Evolutionary conservation across 169 alveolate species (phyloP), one percentile per base, ranked within the genome.

Genomic region (Neospora caninum): DNA sequence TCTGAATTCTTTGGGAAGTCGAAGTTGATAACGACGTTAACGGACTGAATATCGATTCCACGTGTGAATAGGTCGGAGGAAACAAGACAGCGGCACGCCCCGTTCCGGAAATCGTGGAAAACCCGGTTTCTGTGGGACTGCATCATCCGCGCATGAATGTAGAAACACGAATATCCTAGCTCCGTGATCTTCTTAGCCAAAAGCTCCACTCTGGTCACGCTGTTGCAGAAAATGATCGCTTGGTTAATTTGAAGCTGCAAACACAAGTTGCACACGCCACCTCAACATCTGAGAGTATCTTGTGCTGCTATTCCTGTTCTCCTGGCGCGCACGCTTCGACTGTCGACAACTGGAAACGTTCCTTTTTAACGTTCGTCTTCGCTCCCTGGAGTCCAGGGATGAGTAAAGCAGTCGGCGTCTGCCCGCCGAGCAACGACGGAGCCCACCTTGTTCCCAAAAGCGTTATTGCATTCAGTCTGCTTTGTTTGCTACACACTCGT

Each of bases 131-230:
- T 97, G 96, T 99, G 99, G 29, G 98, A 95, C 97, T 99, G 99
- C 91, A 98, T 95, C 99, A 99, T 99, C 97, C 99, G 98, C 29
- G 99, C 99, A 96, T 99, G 99, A 88, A 98, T 99, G 96, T 98
- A 99, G 97, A 98, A 99, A 97, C 99, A 99, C 45, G 99, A 98
- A 95, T 98, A 99, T 36, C 99, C 99, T 95, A 99, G 97, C 95
- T 99, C 99, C 22, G 99, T 99, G 93, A 99, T 99, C 98, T 99
- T 99, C 98, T 99, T 99, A 41, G 99, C 99, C 91, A 99, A 95
- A 82, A 99, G 97, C 97, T 99, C 99, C 83, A 99, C 99, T 92
- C 99, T 98, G 84, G 99, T 98, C 73, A 99, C 99, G 36, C 99
- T 98, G 96, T 99, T 99, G 97, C 99, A 99, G 96, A 99, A 99